Evolutionary conservation across 176 grass and related monocot genomes (phyloP).

Genomic region (Lolium rigidum): DNA sequence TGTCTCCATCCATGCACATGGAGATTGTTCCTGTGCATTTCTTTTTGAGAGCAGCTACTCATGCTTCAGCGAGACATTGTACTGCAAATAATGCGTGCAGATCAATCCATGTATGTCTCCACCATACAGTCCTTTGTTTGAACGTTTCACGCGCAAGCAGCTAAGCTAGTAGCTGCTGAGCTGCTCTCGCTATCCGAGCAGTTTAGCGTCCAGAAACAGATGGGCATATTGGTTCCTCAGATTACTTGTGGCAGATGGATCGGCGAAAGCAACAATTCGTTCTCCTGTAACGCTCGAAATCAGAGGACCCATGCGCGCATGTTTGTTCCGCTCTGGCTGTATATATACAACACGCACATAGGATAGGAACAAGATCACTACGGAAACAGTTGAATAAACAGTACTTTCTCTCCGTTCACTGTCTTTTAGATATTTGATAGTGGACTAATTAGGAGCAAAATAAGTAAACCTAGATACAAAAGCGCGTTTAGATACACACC

Average conservation of each 20-base stretch:
- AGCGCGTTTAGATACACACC: too few species aligned
- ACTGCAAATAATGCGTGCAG: constrained; percentile 15
- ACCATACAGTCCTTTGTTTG: neutral
- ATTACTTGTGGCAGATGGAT: neutral
- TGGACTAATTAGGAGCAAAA: too few species aligned
- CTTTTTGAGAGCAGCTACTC: neutral
- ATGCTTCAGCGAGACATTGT: neutral
- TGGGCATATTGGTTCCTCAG: constrained; percentile 27
- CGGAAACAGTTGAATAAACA: neutral
- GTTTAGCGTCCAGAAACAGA: constrained; percentile 23
- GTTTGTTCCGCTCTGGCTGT: constrained; percentile 13
- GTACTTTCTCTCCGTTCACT: too few species aligned
- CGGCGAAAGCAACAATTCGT: constrained; percentile 24
- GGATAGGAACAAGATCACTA: neutral
- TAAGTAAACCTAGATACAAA: too few species aligned
- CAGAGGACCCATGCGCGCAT: constrained; percentile 27
- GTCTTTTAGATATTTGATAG: too few species aligned
- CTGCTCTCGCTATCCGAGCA: constrained; percentile 34
- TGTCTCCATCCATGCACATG: constrained; percentile 65
- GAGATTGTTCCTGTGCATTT: constrained; percentile 41
- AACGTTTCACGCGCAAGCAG: constrained; percentile 27
- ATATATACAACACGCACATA: neutral
- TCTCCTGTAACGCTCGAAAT: neutral
- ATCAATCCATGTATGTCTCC: constrained; percentile 30
- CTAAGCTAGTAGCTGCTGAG: neutral